These are phyloP conservation scores for Calonectria henricotiae DNA, from an alignment of 2,329 filamentous ascomycete species.

Conservation along the genomic window DNA sequence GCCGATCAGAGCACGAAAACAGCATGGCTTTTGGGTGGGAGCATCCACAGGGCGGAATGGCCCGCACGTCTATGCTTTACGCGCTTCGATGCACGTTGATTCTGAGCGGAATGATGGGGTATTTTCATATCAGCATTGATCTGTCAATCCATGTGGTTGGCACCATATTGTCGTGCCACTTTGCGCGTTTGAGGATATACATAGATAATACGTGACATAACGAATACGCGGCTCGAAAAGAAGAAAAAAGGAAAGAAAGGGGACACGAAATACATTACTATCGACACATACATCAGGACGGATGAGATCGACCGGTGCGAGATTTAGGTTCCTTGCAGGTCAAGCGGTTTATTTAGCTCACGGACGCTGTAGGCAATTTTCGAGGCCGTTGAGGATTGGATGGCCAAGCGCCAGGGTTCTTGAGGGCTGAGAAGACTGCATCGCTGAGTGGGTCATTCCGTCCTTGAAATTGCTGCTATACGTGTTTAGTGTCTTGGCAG, in stretches of 20 bases:
- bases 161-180: not conserved
- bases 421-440: conserved; percentile 2
- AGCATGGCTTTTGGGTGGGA: conserved; percentile 18
- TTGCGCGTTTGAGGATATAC: not conserved
- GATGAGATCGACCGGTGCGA: not conserved
- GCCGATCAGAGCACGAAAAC: conserved; percentile 8
- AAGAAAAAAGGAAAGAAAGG: not conserved
- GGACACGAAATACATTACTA: not conserved
- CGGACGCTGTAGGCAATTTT: not conserved
- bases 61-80: not conserved
- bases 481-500: conserved; percentile 16
- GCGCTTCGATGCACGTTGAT: conserved; percentile 4
- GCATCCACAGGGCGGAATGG: conserved; percentile 11
- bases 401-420: not conserved
- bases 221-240: not conserved
- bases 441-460: not conserved
- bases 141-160: not conserved
- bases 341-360: not conserved
- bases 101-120: not conserved
- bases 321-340: not conserved
- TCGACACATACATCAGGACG: not conserved
- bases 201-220: not conserved
- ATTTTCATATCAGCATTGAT: not conserved
- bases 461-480: not conserved
- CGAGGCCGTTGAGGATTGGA: not conserved